Base-by-base conservation (phyloP, 2,329 filamentous ascomycete genomes). In the Colletotrichum truncatum region DNA sequence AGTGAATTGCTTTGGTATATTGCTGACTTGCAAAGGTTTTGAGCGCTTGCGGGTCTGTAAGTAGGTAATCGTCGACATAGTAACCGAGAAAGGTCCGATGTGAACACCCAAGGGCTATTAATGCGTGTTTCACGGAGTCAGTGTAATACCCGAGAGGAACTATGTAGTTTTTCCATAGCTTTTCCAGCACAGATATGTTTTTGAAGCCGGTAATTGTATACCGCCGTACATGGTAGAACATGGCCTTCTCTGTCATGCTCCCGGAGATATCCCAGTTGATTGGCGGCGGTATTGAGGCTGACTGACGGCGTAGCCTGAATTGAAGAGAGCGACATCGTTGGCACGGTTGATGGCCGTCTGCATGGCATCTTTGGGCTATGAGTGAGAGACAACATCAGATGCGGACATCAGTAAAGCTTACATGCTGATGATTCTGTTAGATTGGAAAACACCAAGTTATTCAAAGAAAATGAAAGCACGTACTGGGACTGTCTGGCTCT, bases 181-280 rank as follows among this genome's bases (percentile, higher is more conserved):
- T 54, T 23, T 21, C 21, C 14, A 55, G 39, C 2, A 48, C 12
- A 6, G 58, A 26, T n/a, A 55, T 14, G 25, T 46, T 55, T n/a
- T 32, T 39, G 12, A 61, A 61, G 8, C 51, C 58, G 0, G 21
- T 26, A 25, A 61, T 38, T 6, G 49, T 55, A 12, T 30, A 46
- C 11, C 38, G 28, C 21, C 49, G 41, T 4, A 61, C 58, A 23
- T 55, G 58, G 3, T 61, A 49, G 49, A 61, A 61, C 49, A 61
- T 48, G n/a, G 36, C 30, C 16, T 30, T 61, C 14, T 61, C 58
- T 4, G 16, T 1, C 2, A 30, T 3, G 7, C 18, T 23, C 6
- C 54, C 54, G 3, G 21, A 34, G 9, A 57, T 38, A 6, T 46
- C 28, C 41, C 54, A 46, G 30, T 36, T 46, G 12, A 48, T n/a